phyloP scores from a whole-genome alignment of 208 protist genomes.

The Trypanosoma avium region DNA sequence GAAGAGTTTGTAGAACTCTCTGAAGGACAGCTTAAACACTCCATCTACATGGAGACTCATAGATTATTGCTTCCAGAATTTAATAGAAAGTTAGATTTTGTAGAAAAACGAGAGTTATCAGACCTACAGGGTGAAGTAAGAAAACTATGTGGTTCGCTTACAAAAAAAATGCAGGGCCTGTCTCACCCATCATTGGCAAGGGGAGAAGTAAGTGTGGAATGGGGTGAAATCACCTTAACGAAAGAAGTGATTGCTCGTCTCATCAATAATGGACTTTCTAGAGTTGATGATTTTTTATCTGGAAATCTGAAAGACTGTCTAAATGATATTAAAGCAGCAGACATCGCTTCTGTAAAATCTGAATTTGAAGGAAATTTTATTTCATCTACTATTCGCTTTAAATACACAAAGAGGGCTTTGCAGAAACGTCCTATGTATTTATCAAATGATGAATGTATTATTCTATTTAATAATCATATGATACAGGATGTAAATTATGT shows the following conservation, averaged over 20 bases:
- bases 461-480: conserved; percentile 53
- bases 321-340: conserved; percentile 17
- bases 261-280: conserved; percentile 18
- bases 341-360: conserved; percentile 33
- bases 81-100: conserved; percentile 9
- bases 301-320: conserved; percentile 18
- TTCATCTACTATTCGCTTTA: conserved; percentile 25
- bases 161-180: conserved; percentile 37
- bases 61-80: conserved; percentile 50
- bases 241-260: conserved; percentile 4
- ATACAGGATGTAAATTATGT: conserved; percentile 41
- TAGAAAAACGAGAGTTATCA: neutral
- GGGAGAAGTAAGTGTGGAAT: conserved; percentile 54
- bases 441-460: conserved; percentile 4
- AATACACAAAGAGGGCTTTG: conserved; percentile 17
- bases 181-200: conserved; percentile 50
- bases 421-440: neutral
- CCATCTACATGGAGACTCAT: conserved; percentile 52
- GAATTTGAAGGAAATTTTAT: neutral
- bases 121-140: conserved; percentile 26
- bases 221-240: conserved; percentile 16
- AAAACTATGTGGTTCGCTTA: conserved; percentile 34
- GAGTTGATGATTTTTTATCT: conserved; percentile 5
- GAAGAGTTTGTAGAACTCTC: conserved; percentile 38
- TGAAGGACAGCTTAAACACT: conserved; percentile 36